Base-by-base conservation (phyloP, 2,329 filamentous ascomycete species). In the Diaporthe destruens region DNA sequence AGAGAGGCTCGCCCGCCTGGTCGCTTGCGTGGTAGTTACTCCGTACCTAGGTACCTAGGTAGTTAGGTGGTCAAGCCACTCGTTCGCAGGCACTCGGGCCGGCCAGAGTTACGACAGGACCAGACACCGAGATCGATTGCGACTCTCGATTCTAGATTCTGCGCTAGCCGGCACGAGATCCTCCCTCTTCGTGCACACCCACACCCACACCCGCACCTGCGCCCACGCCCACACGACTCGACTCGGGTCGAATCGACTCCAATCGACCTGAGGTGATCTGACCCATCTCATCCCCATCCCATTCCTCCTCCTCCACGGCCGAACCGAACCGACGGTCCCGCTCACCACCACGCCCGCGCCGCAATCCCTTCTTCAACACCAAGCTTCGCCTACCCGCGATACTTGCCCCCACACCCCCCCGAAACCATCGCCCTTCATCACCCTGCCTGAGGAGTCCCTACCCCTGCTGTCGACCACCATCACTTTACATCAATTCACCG, bases 271-370 rank as follows among this genome's bases (percentile, higher is more conserved):
- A 36, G 25, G 44, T 51, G 61, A 65, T 36, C 61, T 51, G 61
- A 65, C 61, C 61, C 12, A 14, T 36, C 44, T 32, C 61, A 51
- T 36, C 44, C 20, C 59, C 42, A 63, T 49, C 59, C 59, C 42
- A 49, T 34, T 47, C 57, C 23, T 51, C 57, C 61, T 51, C 59
- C 59, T 51, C 61, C 61, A 65, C 61, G 61, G 61, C 44, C 61
- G 61, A 51, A 65, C 44, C 61, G 61, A 65, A 65, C 61, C 61
- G 61, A 65, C 44, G 44, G 61, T 65, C 61, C 61, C 61, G 44
- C 44, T 47, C 61, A 65, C 56, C 12, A 14, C n/a, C 56, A 42
- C 57, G 54, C 8, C 32, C 32, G 36, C 55, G 59, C 61, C 61
- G 61, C 61, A 65, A 65, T 12, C 44, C 36, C 51, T 44, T 51